Evolutionary conservation across 768 basidiomycete genomes (phyloP), one percentile per base, ranked within the genome.

Genomic region (Hydnomerulius pinastri): DNA sequence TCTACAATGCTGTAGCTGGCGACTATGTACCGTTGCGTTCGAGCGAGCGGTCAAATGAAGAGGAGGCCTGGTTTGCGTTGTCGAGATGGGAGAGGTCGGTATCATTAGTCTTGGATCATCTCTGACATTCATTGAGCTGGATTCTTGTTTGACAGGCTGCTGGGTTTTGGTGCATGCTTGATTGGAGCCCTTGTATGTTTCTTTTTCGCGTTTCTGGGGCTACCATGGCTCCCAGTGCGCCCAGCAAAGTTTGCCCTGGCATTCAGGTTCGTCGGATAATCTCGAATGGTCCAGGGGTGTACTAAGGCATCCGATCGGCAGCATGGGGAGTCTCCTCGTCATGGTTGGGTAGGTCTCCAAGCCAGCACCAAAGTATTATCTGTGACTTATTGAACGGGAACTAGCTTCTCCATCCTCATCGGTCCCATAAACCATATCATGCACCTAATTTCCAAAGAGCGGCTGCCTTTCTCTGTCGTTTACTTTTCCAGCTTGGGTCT

Each of bases 111-210:
- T 38, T 12, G 23, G 15, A 13, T 41, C n/a, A 8, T 27, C 39
- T 11, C 25, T 41, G 12, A n/a, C 10, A 15, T 15, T 27, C 1
- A 15, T 23, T 41, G 21, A 24, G n/a, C 39, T 35, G 28, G 32
- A 9, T 33, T 43, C 17, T 20, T 7, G 17, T 18, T 21, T 42
- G 25, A 32, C 21, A 95, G 93, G 58, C 73, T 99, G 54, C 72
- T 98, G 12, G 97, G 93, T 7, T 99, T 99, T 67, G 82, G 90
- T 37, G 88, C 82, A 25, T 98, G 94, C 65, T 73, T 96, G 39
- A 71, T 91, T 20, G 97, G 97, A 6, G 96, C 94, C 1, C 85
- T 84, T 15, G 90, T 93, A 3, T 99, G 97, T 73, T 97, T 98
- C 76, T 84, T 89, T 58, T 85, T 97, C 33, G 83, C 92, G 13